Base-by-base conservation (phyloP, 108 stramenopile species). In the Pseudonitzschia delicatissima region DNA sequence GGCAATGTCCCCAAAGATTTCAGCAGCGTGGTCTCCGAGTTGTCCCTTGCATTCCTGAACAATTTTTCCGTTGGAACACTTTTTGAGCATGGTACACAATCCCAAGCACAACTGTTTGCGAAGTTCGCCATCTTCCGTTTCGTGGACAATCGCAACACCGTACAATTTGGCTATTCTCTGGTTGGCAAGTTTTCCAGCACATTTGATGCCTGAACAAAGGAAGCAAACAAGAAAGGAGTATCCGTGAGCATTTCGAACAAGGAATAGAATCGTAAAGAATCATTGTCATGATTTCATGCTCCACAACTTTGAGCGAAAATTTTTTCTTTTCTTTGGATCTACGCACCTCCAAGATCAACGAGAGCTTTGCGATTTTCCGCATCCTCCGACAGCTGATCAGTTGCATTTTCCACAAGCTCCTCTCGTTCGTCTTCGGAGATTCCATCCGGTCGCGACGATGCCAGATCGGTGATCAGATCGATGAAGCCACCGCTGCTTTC, bases 391-490 rank as follows among this genome's bases (percentile, higher is more conserved):
- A 73, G 64, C 1, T 39, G 55, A 18, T 55, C 32, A 13, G 53
- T 55, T 5, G 17, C 53, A 64, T 49, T 58, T 12, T 28, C 52
- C 12, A 57, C 73, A 11, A 45, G 35, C 4, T 60, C 60, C 18
- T 67, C 35, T 35, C 66, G 66, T 49, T 67, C 45, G 21, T 62
- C 26, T 28, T 31, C 66, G 15, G 73, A 29, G 9, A 74, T 20
- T 27, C 60, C 31, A 26, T 74, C 73, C n/a, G 60, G 29, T 15
- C 50, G 53, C 9, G 64, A 21, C 27, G 61, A 67, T 27, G 66
- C 73, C 48, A 74, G 29, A 42, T 67, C 66, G 37, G 31, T 49
- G 26, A 74, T 51, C 51, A 67, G 34, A 11, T 65, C 72, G 53
- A 55, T 34, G 31, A 55, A 6, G 21, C 17, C 29, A 5, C 8